Evolutionary conservation across 2,329 filamentous ascomycete species (phyloP), one percentile per base, ranked within the genome.

Genomic region (Ophiocordyceps robertsii): DNA sequence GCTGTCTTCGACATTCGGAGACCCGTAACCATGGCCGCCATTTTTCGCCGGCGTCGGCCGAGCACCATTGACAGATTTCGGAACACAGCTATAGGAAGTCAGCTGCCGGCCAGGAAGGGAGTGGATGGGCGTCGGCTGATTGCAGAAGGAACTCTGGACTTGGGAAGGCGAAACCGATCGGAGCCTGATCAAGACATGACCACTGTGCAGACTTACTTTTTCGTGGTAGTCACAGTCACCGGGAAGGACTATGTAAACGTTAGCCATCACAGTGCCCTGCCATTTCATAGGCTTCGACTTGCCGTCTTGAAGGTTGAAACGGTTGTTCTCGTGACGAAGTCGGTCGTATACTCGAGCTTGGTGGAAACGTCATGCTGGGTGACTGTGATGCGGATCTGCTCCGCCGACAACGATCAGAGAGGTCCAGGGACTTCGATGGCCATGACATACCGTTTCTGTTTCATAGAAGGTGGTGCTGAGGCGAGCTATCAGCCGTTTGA

Each of bases 231-330:
- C 1, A 51, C 39, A 9, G 52, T 53, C n/a, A 54, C 41, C 4
- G 51, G 49, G 29, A 47, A 51, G 5, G 53, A 53, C 52, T 54
- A 12, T 7, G 19, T 2, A 9, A 16, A 24, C n/a, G 29, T 49
- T 32, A 44, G 42, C 21, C 42, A n/a, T n/a, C 37, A 10, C 27
- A 12, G 24, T 27, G 2, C 14, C 37, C 19, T 21, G 19, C n/a
- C n/a, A 10, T 17, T 7, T n/a, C 36, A 2, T 8, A 13, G 19
- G 8, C 12, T 2, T 24, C 3, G 24, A 29, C 46, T 40, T 46
- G 51, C 51, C 16, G 37, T 46, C 31, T 44, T 19, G 19, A 44
- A 46, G 14, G 47, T 48, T 16, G 38, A 37, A 11, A 42, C 46
- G 9, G 44, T 45, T 5, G 51, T 53, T 8, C 35, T 46, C 6